A percentile compares a stretch with the other conserved stretches of the same genome.
Evolutionary conservation across 2,329 filamentous ascomycete genomes (phyloP).

Genomic region (Cladosporium sp.): DNA sequence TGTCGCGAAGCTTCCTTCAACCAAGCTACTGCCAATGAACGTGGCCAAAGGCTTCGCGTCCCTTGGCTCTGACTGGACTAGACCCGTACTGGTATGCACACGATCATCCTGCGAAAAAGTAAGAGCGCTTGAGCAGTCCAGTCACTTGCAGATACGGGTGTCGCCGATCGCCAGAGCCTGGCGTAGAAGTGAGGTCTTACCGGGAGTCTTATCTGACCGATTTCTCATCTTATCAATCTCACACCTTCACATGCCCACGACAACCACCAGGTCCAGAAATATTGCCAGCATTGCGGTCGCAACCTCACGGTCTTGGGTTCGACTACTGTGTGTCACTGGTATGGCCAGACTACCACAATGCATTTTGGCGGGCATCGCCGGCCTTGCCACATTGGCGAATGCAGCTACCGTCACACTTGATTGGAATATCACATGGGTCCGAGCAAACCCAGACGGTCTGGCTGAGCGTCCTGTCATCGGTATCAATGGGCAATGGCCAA

Average conservation of each 20-base stretch:
- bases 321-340: not conserved
- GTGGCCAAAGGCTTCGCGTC: not conserved
- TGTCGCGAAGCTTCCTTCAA: not conserved
- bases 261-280: not conserved
- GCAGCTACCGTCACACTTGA: conserved; percentile 43
- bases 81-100: not conserved
- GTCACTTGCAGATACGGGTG: not conserved
- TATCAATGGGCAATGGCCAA: conserved; percentile 71
- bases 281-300: too few species aligned
- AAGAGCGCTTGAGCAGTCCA: not conserved
- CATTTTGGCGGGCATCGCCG: not conserved
- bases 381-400: not conserved
- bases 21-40: not conserved
- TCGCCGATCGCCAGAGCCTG: not conserved
- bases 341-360: not conserved
- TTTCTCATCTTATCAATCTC: conserved; percentile 9
- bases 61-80: not conserved
- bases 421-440: conserved; percentile 54
- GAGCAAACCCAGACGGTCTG: conserved; percentile 53
- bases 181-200: not conserved
- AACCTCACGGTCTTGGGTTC: too few species aligned
- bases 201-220: conserved; percentile 1
- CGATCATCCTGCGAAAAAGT: not conserved
- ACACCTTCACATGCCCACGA: not conserved
- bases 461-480: conserved; percentile 53